Conservation (phyloP, 768 basidiomycete species). For the Mycena galopus region DNA sequence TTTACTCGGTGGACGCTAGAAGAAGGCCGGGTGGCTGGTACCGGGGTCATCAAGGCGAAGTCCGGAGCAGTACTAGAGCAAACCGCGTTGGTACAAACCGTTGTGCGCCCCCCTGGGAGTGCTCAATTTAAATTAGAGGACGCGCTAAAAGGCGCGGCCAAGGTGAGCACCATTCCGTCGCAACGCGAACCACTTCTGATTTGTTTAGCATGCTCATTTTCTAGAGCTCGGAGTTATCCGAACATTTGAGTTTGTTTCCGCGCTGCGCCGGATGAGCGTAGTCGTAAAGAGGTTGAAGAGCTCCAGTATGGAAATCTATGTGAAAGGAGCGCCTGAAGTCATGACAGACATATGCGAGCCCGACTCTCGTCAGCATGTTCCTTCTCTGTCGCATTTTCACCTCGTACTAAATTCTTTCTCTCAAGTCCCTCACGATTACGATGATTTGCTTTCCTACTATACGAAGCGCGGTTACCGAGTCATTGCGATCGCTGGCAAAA, state of each 20-base stretch:
- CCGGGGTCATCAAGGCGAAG: constrained; percentile 76
- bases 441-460: constrained; percentile 96
- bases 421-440: constrained; percentile 95
- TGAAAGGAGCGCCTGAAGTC: constrained; percentile 99
- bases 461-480: constrained; percentile 97
- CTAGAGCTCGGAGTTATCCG: constrained; percentile 96
- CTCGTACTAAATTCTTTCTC: constrained; percentile 11
- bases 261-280: constrained; percentile 96
- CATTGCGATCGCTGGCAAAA: constrained; percentile 98
- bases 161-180: constrained; percentile 59
- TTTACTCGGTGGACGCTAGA: constrained; percentile 97
- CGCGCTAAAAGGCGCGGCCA: constrained; percentile 86
- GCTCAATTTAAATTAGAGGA: constrained; percentile 93
- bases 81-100: constrained; percentile 93
- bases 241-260: constrained; percentile 96
- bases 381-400: not conserved
- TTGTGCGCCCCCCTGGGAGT: constrained; percentile 96
- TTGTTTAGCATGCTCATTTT: constrained; percentile 90
- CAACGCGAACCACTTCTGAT: constrained; percentile 1
- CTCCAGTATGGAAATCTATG: constrained; percentile 96
- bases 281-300: constrained; percentile 96
- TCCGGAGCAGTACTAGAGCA: constrained; percentile 74
- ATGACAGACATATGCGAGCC: constrained; percentile 96
- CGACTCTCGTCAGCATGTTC: constrained; percentile 79
- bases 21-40: constrained; percentile 84